Conservation (phyloP, 768 basidiomycete species). For the Obba rivulosa region DNA sequence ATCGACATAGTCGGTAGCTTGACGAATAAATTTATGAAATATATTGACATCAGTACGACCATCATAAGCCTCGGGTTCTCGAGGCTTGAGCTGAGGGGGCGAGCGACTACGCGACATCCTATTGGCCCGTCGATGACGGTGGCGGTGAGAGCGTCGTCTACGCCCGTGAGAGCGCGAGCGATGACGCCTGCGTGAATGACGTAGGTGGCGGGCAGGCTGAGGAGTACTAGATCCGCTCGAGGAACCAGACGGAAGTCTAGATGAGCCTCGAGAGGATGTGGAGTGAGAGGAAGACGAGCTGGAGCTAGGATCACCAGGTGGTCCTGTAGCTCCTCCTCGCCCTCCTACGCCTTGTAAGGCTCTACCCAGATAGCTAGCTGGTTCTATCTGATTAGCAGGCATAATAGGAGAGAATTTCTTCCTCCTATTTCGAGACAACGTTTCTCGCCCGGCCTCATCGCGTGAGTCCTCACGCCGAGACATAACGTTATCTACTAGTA, state of each 20-base stretch:
- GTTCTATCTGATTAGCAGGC: conserved; percentile 1
- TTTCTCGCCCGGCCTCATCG: too few species aligned
- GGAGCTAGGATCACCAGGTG: not conserved
- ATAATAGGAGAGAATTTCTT: not conserved
- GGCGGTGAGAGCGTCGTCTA: not conserved
- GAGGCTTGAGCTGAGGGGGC: conserved; percentile 7
- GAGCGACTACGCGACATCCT: too few species aligned
- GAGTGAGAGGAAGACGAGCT: not conserved
- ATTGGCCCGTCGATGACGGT: not conserved
- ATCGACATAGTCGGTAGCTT: conserved; percentile 7
- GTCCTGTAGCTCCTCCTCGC: not conserved
- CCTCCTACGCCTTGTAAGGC: not conserved
- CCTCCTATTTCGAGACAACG: too few species aligned
- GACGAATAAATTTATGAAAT: conserved; percentile 11
- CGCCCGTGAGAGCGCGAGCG: too few species aligned
- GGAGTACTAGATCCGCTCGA: too few species aligned
- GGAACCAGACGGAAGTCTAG: too few species aligned
- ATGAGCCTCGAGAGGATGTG: not conserved
- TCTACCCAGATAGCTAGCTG: conserved; percentile 3
- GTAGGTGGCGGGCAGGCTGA: too few species aligned
- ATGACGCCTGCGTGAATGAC: too few species aligned
- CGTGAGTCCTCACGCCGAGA: too few species aligned
- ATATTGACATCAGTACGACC: conserved; percentile 4
- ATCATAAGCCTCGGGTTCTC: conserved; percentile 8
- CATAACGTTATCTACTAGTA: too few species aligned